Evolutionary conservation across 352 stramenopile genomes (phyloP), one percentile per base, ranked within the genome.

Genomic region (Halophytophthora batemanensis): DNA sequence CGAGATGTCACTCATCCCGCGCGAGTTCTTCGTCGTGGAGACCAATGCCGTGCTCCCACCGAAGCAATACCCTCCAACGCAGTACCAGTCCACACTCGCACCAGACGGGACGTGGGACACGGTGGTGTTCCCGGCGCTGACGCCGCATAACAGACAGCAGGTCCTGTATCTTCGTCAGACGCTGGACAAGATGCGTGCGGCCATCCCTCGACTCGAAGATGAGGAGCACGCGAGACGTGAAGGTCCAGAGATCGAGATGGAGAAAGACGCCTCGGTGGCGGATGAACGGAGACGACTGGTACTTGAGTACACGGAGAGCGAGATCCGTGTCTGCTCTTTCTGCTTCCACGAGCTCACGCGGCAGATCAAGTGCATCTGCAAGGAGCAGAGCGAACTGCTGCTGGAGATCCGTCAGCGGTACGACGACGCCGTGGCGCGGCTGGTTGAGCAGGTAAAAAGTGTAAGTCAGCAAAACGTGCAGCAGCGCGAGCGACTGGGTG

Each of bases 21-120:
- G 78, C 45, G 78, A 93, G 51, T 92, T 89, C 44, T 90, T 89
- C 36, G 66, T 93, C 23, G 22, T 93, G 28, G 82, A 93, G 59
- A 87, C 73, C 13, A 77, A 87, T 48, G 69, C 61, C 17, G 61
- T 93, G n/a, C 45, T 86, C 6, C 54, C 80, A 1, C 48, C 68
- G 34, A 60, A 36, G 10, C 65, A 86, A 17, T 90, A 82, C 44
- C 74, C 80, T 3, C 62, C 64, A 17, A 53, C 50, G 21, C 71
- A 88, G 48, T 90, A 86, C 64, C 68, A 80, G 22, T 90, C 79
- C 10, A 76, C 45, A 35, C 79, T 82, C 28, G 61, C 66, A 8
- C 15, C 46, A 0, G 50, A 56, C 13, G 61, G 64, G 39, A 22
- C 73, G 25, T 93, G 82, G 82, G 77, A 90, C 49, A 89, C 82